phyloP scores from a whole-genome alignment of 2,329 filamentous ascomycete genomes.

The Aspergillus thermomutatus region DNA sequence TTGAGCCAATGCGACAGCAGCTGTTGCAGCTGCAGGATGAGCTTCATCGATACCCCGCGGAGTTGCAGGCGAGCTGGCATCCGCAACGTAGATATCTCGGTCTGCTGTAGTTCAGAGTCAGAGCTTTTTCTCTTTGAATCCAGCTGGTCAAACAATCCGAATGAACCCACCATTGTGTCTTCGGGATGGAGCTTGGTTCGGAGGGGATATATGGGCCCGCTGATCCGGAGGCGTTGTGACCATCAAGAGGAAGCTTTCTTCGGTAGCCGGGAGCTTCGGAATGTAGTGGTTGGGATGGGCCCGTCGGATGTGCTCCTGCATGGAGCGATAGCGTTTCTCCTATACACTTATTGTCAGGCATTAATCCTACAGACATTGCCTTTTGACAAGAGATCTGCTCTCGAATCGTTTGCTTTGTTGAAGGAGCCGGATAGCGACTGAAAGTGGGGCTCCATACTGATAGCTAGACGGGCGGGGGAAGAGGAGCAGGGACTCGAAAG shows the following conservation, averaged over 20 bases:
- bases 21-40: slow-evolving; percentile 66
- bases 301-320: slow-evolving; percentile 98
- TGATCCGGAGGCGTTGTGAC: slow-evolving; percentile 83
- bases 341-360: slow-evolving; percentile 38
- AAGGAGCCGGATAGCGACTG: not conserved
- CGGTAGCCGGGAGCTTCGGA: slow-evolving; percentile 92
- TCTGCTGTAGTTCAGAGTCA: slow-evolving; percentile 53
- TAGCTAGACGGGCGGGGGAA: slow-evolving; percentile 2
- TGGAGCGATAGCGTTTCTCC: slow-evolving; percentile 95
- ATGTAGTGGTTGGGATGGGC: slow-evolving; percentile 98
- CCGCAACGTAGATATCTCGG: slow-evolving; percentile 64
- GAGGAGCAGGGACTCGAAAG: slow-evolving; percentile 6
- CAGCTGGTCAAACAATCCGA: slow-evolving; percentile 10
- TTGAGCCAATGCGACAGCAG: slow-evolving; percentile 82
- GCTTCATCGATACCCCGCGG: slow-evolving; percentile 68
- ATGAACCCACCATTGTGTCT: slow-evolving; percentile 37
- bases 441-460: slow-evolving; percentile 11
- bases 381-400: not conserved
- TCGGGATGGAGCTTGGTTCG: slow-evolving; percentile 33
- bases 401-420: not conserved
- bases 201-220: slow-evolving; percentile 54
- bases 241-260: slow-evolving; percentile 97
- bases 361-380: slow-evolving; percentile 5
- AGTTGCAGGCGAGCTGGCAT: slow-evolving; percentile 65
- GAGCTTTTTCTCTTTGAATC: slow-evolving; percentile 3